Base-by-base conservation (phyloP, 306 rosid genomes). In the Pueraria montana region DNA sequence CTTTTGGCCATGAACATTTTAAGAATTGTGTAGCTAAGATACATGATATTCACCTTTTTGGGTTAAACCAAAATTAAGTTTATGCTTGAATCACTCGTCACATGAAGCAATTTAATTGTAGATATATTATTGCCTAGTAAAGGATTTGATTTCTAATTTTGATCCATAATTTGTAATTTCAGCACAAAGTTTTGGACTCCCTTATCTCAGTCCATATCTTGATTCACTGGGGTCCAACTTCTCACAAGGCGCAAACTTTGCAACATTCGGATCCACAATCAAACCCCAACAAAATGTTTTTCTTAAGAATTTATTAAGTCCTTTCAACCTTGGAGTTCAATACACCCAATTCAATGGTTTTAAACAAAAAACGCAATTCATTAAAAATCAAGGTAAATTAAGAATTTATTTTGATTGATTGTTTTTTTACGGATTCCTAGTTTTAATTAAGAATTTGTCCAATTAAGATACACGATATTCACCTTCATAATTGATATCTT, bases 181-280 rank as follows among this genome's bases (percentile, higher is more conserved):
- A 85, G 90, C 88, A 11, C 36, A 74, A 12, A 74, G 84, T 75
- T 77, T 82, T 20, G 83, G 55, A 3, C 74, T 78, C 3, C 85
- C 90, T 0, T 85, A 27, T 75, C 69, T 87, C 18, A 85, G 82
- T 16, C 52, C 90, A 13, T 87, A 87, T 65, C 86, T 87, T 36
- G 72, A 87, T 85, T 87, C 88, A 0, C 16, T 82, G 12, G 85
- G 88, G 50, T 62, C 80, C 73, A 84, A 82, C 58, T 82, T 78
- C 81, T 30, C 83, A 30, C 24, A 61, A 3, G 90, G 88, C 8
- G 90, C 88, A 18, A 87, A 87, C 23, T 87, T 85, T 4, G 90
- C 81, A 2, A 75, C 85, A 11, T 56, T 73, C 8, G 83, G 27
- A 21, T 79, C 90, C 2, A 87, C 90, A 16, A 84, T 84, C 69